Conservation (phyloP, 2,329 filamentous ascomycete species). For the Bipolaris zeicola region DNA sequence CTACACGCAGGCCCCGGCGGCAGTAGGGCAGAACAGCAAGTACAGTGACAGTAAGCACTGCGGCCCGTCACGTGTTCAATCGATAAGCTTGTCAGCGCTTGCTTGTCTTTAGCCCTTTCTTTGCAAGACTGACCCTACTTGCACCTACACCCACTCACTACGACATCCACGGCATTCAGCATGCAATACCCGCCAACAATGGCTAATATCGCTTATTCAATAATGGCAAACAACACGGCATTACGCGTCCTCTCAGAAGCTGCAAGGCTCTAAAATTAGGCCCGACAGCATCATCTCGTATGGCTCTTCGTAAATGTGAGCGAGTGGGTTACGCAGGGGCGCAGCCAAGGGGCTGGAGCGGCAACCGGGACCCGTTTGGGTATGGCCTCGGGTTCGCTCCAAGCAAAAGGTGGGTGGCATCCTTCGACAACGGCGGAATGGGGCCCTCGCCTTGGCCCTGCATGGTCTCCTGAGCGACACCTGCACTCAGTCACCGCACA, state of each 20-base stretch:
- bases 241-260: conserved; percentile 26
- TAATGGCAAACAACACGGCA: conserved; percentile 4
- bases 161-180: not conserved
- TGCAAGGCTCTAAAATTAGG: conserved; percentile 20
- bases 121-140: too few species aligned
- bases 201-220: too few species aligned
- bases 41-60: not conserved
- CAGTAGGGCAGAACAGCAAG: too few species aligned
- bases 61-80: conserved; percentile 11
- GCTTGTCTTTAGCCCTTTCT: too few species aligned
- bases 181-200: not conserved
- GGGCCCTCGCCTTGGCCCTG: not conserved
- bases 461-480: not conserved
- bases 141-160: not conserved
- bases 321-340: conserved; percentile 9
- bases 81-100: conserved; percentile 6
- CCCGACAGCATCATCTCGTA: conserved; percentile 15
- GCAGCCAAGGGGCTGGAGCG: conserved; percentile 7
- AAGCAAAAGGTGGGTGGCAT: conserved; percentile 1
- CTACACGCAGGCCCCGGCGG: conserved; percentile 5
- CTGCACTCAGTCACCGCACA: not conserved
- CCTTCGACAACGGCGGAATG: not conserved
- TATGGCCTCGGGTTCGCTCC: conserved; percentile 4
- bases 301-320: conserved; percentile 7
- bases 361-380: conserved; percentile 4